Conservation (phyloP, 2,329 filamentous ascomycete genomes). For the Fusarium papillatum region DNA sequence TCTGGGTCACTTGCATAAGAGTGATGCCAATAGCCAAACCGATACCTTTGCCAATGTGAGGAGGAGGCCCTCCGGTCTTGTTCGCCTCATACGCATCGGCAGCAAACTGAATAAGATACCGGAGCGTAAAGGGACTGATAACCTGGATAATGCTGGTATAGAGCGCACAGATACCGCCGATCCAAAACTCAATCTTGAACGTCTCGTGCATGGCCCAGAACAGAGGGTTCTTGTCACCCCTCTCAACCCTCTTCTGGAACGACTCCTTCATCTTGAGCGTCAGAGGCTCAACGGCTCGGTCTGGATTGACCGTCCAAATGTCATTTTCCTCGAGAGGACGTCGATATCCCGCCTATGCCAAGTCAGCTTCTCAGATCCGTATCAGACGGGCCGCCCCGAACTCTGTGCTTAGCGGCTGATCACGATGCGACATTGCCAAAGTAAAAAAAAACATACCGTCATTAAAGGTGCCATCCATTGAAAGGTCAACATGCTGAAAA, state of each 20-base stretch:
- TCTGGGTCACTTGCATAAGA: constrained; percentile 87
- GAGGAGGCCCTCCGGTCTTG: constrained; percentile 63
- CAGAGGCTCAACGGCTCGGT: constrained; percentile 79
- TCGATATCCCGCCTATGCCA: constrained; percentile 81
- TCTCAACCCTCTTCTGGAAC: constrained; percentile 76
- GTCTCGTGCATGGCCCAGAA: constrained; percentile 88
- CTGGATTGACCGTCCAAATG: constrained; percentile 90
- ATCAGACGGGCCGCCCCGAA: constrained; percentile 34
- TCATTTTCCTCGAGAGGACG: constrained; percentile 87
- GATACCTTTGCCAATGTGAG: constrained; percentile 81
- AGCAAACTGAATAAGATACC: constrained; percentile 90
- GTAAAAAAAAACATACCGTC: constrained; percentile 65
- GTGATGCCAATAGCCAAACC: constrained; percentile 89
- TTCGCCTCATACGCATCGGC: constrained; percentile 81
- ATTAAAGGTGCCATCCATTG: constrained; percentile 94
- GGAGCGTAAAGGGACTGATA: constrained; percentile 85
- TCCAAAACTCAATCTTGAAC: constrained; percentile 86
- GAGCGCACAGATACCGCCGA: constrained; percentile 85
- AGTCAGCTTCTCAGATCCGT: constrained; percentile 13
- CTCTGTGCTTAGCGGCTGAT: constrained; percentile 22
- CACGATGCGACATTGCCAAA: background rate
- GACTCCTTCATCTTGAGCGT: constrained; percentile 75
- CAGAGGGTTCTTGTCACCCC: constrained; percentile 80
- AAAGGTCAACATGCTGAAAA: constrained; percentile 84
- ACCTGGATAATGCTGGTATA: constrained; percentile 82